Evolutionary conservation across 2,329 filamentous ascomycete genomes (phyloP).

Genomic region (Arthrocladium fulminans): DNA sequence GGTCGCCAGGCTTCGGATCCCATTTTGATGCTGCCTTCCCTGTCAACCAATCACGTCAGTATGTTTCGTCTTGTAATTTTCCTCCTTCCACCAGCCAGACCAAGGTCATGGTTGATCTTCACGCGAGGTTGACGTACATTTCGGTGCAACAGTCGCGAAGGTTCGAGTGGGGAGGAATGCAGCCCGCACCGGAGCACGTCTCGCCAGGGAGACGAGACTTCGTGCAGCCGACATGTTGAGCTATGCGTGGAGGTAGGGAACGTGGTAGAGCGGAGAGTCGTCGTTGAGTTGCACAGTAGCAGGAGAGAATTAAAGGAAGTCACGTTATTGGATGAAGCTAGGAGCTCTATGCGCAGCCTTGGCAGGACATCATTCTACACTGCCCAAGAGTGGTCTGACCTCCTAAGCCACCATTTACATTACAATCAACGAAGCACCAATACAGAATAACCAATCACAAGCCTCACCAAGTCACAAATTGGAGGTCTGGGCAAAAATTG

Average conservation of each 20-base stretch:
- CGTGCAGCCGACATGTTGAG: conserved; percentile 39
- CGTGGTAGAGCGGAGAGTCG: conserved; percentile 15
- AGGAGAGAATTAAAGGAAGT: conserved; percentile 4
- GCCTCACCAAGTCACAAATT: too few relatives aligned
- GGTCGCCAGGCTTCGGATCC: conserved; percentile 30
- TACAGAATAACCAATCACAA: too few relatives aligned
- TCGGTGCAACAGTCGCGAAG: conserved; percentile 37
- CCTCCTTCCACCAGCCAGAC: neutral
- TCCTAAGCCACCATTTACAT: too few relatives aligned
- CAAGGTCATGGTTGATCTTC: neutral
- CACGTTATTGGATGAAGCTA: conserved; percentile 4
- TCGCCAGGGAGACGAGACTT: conserved; percentile 37
- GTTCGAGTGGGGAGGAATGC: conserved; percentile 33
- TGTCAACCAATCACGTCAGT: conserved; percentile 4
- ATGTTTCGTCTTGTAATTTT: neutral
- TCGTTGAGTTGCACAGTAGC: conserved; percentile 8
- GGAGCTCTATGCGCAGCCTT: conserved; percentile 8
- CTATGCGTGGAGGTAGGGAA: conserved; percentile 10
- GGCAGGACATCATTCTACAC: neutral
- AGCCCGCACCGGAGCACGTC: conserved; percentile 32
- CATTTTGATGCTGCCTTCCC: conserved; percentile 27
- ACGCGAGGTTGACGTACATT: conserved; percentile 33
- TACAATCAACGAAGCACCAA: too few relatives aligned
- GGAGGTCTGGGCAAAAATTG: too few relatives aligned
- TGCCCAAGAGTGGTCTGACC: neutral